Percentiles rank a stretch among this genome's conserved stretches.
phyloP scores from a whole-genome alignment of 2,329 filamentous ascomycete genomes.

The Botrytis porri region DNA sequence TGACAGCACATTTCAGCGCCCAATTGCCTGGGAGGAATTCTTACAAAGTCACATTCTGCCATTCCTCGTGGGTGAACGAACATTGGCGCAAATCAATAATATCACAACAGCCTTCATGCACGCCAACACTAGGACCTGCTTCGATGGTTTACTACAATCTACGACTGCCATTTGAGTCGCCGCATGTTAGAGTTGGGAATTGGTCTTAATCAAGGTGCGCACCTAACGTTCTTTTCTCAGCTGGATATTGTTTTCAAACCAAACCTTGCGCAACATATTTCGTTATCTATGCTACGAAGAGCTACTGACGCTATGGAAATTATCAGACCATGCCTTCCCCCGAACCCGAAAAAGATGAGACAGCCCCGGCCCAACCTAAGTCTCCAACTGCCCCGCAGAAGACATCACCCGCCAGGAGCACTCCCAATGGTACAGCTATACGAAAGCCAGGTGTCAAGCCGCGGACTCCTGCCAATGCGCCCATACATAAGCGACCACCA shows the following conservation, averaged over 20 bases:
- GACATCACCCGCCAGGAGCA: slow-evolving; percentile 24
- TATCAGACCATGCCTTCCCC: slow-evolving; percentile 21
- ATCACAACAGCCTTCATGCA: slow-evolving; percentile 7
- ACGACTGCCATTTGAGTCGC: slow-evolving; percentile 15
- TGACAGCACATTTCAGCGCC: not conserved
- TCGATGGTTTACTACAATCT: slow-evolving; percentile 14
- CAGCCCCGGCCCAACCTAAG: slow-evolving; percentile 15
- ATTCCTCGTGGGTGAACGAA: not conserved
- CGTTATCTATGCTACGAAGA: not conserved
- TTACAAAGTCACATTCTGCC: not conserved
- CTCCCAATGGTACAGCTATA: slow-evolving; percentile 28
- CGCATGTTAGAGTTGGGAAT: slow-evolving; percentile 20
- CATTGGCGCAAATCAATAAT: not conserved
- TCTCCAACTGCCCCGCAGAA: slow-evolving; percentile 22
- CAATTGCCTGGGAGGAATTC: slow-evolving; percentile 3
- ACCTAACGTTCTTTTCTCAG: not conserved
- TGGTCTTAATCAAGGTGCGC: slow-evolving; percentile 22
- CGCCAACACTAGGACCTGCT: slow-evolving; percentile 1
- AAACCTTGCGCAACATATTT: slow-evolving; percentile 4
- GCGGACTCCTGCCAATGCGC: slow-evolving; percentile 31
- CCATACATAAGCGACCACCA: slow-evolving; percentile 27
- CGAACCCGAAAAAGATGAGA: slow-evolving; percentile 19
- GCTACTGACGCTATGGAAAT: slow-evolving; percentile 10
- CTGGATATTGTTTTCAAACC: not conserved
- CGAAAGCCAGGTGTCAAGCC: slow-evolving; percentile 26